These are phyloP conservation scores for Penicillium ochrochloron DNA, from an alignment of 495 filamentous ascomycete genomes.

Conservation along the genomic window DNA sequence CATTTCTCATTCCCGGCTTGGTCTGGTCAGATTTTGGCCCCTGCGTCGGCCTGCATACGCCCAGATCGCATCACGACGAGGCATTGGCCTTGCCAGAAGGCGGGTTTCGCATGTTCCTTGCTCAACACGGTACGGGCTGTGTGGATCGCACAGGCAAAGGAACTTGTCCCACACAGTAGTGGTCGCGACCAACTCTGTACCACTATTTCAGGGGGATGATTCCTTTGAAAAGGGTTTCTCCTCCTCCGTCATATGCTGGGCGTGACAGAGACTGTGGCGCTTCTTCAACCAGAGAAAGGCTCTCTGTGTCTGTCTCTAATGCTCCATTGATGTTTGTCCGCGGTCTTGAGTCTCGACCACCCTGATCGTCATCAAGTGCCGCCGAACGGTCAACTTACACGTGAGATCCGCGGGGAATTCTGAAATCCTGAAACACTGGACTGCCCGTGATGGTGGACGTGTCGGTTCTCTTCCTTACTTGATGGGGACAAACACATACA, in stretches of 20 bases:
- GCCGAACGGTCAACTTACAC: constrained; percentile 32
- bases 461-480: constrained; percentile 5
- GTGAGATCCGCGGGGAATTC: constrained; percentile 36
- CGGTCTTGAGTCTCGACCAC: constrained; percentile 8
- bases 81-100: not conserved
- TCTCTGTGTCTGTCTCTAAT: not conserved
- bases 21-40: constrained; percentile 19
- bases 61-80: constrained; percentile 12
- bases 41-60: constrained; percentile 26
- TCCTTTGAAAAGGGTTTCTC: not conserved
- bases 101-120: constrained; percentile 21
- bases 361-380: constrained; percentile 33
- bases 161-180: constrained; percentile 3
- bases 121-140: constrained; percentile 10
- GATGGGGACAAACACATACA: not conserved
- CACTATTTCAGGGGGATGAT: not conserved
- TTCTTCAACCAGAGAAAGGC: constrained; percentile 2
- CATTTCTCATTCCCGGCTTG: not conserved
- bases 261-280: constrained; percentile 4
- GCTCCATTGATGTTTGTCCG: not conserved
- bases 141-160: constrained; percentile 7
- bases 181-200: not conserved
- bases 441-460: constrained; percentile 16
- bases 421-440: constrained; percentile 27
- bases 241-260: not conserved